Evolutionary conservation across 805 yeast genomes (phyloP).

Genomic region (Saturnispora mendoncae): DNA sequence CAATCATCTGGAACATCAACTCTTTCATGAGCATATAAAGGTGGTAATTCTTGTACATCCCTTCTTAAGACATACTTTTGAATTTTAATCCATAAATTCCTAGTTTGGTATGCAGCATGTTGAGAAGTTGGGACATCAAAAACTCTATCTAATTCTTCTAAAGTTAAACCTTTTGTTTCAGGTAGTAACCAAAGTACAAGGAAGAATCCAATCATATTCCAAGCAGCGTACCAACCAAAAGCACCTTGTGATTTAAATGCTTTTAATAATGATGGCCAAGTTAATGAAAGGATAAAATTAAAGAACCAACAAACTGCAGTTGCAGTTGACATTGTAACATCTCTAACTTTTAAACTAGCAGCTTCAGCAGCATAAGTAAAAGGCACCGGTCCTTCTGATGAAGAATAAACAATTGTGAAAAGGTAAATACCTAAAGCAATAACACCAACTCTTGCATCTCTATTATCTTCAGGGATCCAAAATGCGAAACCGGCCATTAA

Average conservation of each 20-base stretch:
- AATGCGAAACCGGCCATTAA: slow-evolving; percentile 49
- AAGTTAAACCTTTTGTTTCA: slow-evolving; percentile 72
- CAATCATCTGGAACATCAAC: slow-evolving; percentile 55
- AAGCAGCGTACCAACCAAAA: slow-evolving; percentile 45
- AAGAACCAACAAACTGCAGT: slow-evolving; percentile 76
- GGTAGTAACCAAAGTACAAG: slow-evolving; percentile 72
- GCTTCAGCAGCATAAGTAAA: slow-evolving; percentile 59
- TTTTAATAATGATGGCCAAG: slow-evolving; percentile 58
- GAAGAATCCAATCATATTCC: slow-evolving; percentile 62
- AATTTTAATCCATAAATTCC: slow-evolving; percentile 34
- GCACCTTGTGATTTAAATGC: slow-evolving; percentile 78
- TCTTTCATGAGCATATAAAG: slow-evolving; percentile 49
- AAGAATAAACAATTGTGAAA: slow-evolving; percentile 68
- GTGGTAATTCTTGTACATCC: slow-evolving; percentile 40
- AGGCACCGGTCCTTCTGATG: slow-evolving; percentile 76
- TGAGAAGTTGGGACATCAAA: slow-evolving; percentile 38
- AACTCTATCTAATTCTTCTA: slow-evolving; percentile 67
- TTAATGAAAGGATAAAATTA: slow-evolving; percentile 65
- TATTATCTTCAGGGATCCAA: slow-evolving; percentile 25
- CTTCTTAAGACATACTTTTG: slow-evolving; percentile 41
- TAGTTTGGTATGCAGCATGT: slow-evolving; percentile 44
- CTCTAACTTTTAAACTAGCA: slow-evolving; percentile 66
- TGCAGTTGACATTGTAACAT: slow-evolving; percentile 60
- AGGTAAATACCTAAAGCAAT: slow-evolving; percentile 39
- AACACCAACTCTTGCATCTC: slow-evolving; percentile 25